Base-by-base conservation (phyloP, 1,139 yeast genomes). In the Sugiyamaella pinicola region DNA sequence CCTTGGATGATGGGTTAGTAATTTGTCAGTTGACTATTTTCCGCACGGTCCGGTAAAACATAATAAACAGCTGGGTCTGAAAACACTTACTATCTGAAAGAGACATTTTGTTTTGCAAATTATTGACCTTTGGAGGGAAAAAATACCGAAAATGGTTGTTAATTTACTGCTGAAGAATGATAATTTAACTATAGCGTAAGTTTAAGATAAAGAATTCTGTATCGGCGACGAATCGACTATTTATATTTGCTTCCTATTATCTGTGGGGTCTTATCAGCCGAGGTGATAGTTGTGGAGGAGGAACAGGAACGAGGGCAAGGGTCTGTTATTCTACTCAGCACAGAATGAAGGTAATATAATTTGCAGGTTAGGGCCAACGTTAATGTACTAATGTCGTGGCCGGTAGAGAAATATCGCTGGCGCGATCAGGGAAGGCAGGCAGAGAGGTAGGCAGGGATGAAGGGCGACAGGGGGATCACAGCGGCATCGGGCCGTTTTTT, bases 51-150 rank as follows among this genome's bases (percentile, higher is more conserved):
- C n/a, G n/a, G n/a, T n/a, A n/a, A n/a, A n/a, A n/a, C n/a, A n/a
- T n/a, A n/a, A n/a, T n/a, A n/a, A n/a, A 37, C 24, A 4, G 8
- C 41, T 21, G 21, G 22, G 5, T 26, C 34, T 17, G 19, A 10
- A 8, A 31, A 7, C 17, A 52, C 61, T 26, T 51, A 59, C 62
- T 55, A 41, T 54, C 54, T 44, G 59, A 49, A 40, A 59, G 56
- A 51, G 58, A 24, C 62, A 59, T 59, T 42, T 29, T 53, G 10
- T n/a, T n/a, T n/a, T n/a, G n/a, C n/a, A n/a, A n/a, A n/a, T n/a
- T n/a, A 15, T n/a, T 35, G 39, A 7, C 8, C n/a, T 40, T 9
- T 24, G 34, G 19, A 15, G 12, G 18, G 18, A 42, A 15, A 42
- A 1, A 29, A 31, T 8, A 21, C 28, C 17, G 31, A 26, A 13